Conservation (phyloP, 345 rosid species). For the Aurinia saxatilis region DNA sequence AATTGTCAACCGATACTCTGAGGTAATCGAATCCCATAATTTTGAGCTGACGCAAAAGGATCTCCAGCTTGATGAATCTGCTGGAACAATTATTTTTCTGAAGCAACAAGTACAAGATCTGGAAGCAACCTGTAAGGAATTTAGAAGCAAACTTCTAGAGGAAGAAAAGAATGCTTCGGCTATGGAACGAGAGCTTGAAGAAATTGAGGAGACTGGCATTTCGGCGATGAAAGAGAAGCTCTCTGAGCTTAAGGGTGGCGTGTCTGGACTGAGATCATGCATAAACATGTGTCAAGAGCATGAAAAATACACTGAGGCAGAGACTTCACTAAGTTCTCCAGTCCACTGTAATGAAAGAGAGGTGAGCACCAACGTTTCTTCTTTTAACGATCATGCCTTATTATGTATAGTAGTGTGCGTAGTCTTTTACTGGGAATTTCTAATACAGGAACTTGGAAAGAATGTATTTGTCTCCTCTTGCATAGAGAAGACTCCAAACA, state of each 20-base stretch:
- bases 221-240: slow-evolving; percentile 49
- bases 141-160: slow-evolving; percentile 39
- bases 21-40: slow-evolving; percentile 33
- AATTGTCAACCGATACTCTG: slow-evolving; percentile 61
- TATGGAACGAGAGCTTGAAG: slow-evolving; percentile 51
- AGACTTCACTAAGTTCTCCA: slow-evolving; percentile 23
- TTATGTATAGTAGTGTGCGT: not conserved
- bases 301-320: slow-evolving; percentile 26
- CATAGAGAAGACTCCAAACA: slow-evolving; percentile 27
- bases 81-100: slow-evolving; percentile 37
- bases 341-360: slow-evolving; percentile 27
- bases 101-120: slow-evolving; percentile 36
- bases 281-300: slow-evolving; percentile 35
- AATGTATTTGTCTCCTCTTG: slow-evolving; percentile 26
- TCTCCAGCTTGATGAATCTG: slow-evolving; percentile 36
- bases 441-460: slow-evolving; percentile 26
- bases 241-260: slow-evolving; percentile 51
- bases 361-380: slow-evolving; percentile 51
- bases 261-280: slow-evolving; percentile 52
- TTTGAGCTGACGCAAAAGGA: slow-evolving; percentile 47
- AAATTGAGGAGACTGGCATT: slow-evolving; percentile 49
- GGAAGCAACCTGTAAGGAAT: slow-evolving; percentile 39
- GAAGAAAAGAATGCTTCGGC: slow-evolving; percentile 41
- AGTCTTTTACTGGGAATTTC: not conserved
- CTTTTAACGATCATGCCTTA: not conserved